Evolutionary conservation across 2,329 filamentous ascomycete species (phyloP), one percentile per base, ranked within the genome.

Genomic region (Septoria linicola): DNA sequence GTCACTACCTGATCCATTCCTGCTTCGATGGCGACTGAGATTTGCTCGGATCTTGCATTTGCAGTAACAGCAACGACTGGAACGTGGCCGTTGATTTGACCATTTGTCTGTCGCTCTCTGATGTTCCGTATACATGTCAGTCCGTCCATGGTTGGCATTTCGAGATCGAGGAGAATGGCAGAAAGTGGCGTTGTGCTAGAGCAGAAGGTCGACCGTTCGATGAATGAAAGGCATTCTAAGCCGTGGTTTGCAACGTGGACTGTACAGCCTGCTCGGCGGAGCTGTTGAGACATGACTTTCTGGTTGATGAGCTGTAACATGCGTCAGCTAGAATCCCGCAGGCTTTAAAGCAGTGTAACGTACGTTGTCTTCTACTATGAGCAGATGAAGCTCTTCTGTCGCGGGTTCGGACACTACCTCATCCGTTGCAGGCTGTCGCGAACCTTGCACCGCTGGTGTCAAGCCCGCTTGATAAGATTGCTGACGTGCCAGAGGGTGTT

Each of bases 81-180:
- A 0, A 66, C 58, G 11, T 64, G 62, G 0, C 54, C 36, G 2
- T 17, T 30, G 41, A 88, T 79, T 20, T 45, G 35, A 13, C 63
- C 59, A 13, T 46, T 53, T 1, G 44, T 36, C 49, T 68, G 60
- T n/a, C 60, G 42, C 21, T 58, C 46, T 2, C 67, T 54, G 11
- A 69, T 68, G 23, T 66, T 58, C n/a, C 52, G 51, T 11, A 66
- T 62, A 16, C 65, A 66, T 0, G 62, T 59, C 7, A 65, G 47
- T 8, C 67, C 67, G 17, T 68, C 64, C 63, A 68, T 68, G 6
- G 60, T 60, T 1, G 67, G 67, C 67, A 69, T 69, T 42, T 67
- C 65, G 1, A 66, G 59, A 23, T 69, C 67, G 36, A 69, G 59
- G 2, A 68, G 51, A 6, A 69, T 54, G 27, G 66, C 56, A 14